These are phyloP conservation scores for Tulasnella calospora DNA, from an alignment of 768 basidiomycete genomes.

Conservation along the genomic window DNA sequence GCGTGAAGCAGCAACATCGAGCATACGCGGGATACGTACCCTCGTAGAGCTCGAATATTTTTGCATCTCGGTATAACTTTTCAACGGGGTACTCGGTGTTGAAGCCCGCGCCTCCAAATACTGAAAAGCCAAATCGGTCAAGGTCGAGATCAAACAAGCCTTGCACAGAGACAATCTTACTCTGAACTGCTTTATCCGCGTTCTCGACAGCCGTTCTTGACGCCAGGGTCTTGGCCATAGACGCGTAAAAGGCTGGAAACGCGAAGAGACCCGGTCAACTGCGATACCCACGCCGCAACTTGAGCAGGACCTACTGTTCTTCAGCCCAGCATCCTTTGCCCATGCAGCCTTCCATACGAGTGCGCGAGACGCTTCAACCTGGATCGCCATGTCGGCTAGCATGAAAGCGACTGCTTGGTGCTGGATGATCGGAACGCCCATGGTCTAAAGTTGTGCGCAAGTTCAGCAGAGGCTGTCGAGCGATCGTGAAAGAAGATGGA, in stretches of 20 bases:
- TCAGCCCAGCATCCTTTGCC: conserved; percentile 37
- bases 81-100: conserved; percentile 41
- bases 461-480: not conserved
- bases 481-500: not conserved
- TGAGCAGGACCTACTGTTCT: conserved; percentile 34
- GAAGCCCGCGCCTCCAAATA: conserved; percentile 34
- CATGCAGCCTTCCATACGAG: conserved; percentile 38
- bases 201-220: conserved; percentile 38
- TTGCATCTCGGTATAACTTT: conserved; percentile 36
- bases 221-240: conserved; percentile 40
- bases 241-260: conserved; percentile 38
- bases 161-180: conserved; percentile 6
- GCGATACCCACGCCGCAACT: not conserved
- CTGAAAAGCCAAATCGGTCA: not conserved
- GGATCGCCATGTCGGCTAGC: conserved; percentile 42
- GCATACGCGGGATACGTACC: conserved; percentile 21
- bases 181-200: conserved; percentile 39
- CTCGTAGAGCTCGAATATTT: conserved; percentile 40
- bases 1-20: not conserved
- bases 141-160: not conserved
- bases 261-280: not conserved
- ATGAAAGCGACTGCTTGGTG: conserved; percentile 41
- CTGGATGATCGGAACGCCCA: conserved; percentile 40
- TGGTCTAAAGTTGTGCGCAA: conserved; percentile 32
- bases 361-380: conserved; percentile 34